phyloP scores from a whole-genome alignment of 495 filamentous ascomycete species.

The Penicillium manginii region DNA sequence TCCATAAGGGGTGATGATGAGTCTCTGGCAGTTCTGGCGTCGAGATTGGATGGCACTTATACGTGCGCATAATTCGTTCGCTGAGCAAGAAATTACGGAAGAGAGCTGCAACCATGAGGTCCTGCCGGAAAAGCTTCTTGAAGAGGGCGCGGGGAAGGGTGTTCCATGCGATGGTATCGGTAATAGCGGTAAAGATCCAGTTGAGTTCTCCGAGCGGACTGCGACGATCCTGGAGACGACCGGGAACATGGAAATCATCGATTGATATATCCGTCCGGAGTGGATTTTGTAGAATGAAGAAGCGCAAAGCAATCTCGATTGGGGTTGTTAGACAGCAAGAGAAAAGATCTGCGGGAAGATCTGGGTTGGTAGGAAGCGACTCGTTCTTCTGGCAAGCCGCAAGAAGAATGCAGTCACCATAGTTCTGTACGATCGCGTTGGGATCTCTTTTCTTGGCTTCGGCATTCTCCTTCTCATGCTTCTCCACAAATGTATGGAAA shows the following conservation, averaged over 20 bases:
- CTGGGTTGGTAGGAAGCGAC: conserved; percentile 94
- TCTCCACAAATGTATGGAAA: conserved; percentile 91
- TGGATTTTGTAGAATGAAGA: conserved; percentile 92
- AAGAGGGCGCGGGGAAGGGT: conserved; percentile 85
- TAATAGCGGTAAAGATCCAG: conserved; percentile 99
- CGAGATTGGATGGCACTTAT: conserved; percentile 91
- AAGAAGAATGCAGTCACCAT: conserved; percentile 83
- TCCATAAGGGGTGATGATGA: conserved; percentile 91
- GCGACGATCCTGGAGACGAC: conserved; percentile 86
- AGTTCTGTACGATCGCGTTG: conserved; percentile 69
- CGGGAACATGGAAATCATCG: conserved; percentile 78
- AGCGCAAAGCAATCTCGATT: conserved; percentile 94
- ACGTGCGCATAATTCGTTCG: conserved; percentile 92
- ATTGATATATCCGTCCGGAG: conserved; percentile 73
- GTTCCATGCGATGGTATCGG: conserved; percentile 99
- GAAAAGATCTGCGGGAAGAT: conserved; percentile 93
- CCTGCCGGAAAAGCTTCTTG: conserved; percentile 94
- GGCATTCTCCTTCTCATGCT: conserved; percentile 83
- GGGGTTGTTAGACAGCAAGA: conserved; percentile 95
- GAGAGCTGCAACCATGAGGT: conserved; percentile 97
- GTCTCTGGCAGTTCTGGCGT: conserved; percentile 88
- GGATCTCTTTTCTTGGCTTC: conserved; percentile 75
- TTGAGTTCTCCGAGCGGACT: conserved; percentile 96
- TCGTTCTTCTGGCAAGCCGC: conserved; percentile 89
- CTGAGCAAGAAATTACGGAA: conserved; percentile 95